Evolutionary conservation across 176 grass and related monocot genomes (phyloP).

Genomic region (Rhynchospora breviuscula): DNA sequence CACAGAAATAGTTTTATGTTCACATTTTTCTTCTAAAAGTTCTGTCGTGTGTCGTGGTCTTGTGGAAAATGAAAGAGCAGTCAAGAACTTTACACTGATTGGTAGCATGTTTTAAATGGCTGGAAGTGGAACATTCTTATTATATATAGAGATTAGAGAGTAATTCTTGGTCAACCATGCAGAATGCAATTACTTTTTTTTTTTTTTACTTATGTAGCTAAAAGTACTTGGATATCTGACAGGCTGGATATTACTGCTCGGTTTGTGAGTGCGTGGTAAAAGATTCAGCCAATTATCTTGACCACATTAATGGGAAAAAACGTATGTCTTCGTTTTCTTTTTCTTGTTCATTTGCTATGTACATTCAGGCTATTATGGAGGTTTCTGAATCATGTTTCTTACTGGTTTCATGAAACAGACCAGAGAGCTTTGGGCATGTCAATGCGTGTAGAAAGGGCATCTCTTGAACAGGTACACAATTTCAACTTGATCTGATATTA

Average conservation of each 20-base stretch:
- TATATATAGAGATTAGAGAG: background rate
- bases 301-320: constrained; percentile 99
- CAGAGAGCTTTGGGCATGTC: constrained; percentile 99
- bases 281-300: constrained; percentile 99
- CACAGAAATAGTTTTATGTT: background rate
- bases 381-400: constrained; percentile 14
- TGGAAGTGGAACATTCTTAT: background rate
- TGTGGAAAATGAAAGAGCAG: background rate
- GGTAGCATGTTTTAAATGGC: background rate
- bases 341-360: background rate
- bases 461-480: constrained; percentile 73
- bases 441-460: constrained; percentile 94
- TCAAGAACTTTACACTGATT: background rate
- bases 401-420: constrained; percentile 54
- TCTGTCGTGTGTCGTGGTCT: background rate
- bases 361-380: background rate
- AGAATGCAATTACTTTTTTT: background rate
- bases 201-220: background rate
- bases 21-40: background rate
- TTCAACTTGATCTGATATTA: constrained; percentile 12
- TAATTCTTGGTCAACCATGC: background rate
- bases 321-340: constrained; percentile 53
- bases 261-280: constrained; percentile 98
- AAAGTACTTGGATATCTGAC: constrained; percentile 22
- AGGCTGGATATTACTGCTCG: constrained; percentile 93